A percentile compares a stretch with the other conserved stretches of the same genome.
phyloP scores from a whole-genome alignment of 2,329 filamentous ascomycete species.

The Diplodia scrobiculata region DNA sequence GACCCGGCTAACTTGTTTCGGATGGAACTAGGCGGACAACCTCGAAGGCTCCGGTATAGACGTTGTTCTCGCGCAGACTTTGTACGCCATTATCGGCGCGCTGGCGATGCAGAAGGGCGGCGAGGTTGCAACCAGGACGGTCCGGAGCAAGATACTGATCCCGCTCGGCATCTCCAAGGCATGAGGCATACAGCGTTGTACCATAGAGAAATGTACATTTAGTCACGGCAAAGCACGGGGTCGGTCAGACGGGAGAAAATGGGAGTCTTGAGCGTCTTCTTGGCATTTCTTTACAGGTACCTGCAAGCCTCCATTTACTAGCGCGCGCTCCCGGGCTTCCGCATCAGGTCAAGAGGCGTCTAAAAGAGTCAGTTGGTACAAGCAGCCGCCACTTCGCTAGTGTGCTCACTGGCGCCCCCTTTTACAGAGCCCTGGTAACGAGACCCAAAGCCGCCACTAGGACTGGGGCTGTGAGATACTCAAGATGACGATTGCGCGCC shows the following conservation, averaged over 20 bases:
- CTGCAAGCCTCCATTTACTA: neutral
- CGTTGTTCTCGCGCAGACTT: slow-evolving; percentile 71
- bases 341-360: no score
- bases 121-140: slow-evolving; percentile 71
- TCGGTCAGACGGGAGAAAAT: neutral
- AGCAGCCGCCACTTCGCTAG: no score
- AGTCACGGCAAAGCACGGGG: slow-evolving; percentile 4
- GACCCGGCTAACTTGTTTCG: neutral
- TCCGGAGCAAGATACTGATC: slow-evolving; percentile 73
- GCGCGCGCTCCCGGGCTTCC: no score
- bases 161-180: slow-evolving; percentile 39
- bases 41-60: slow-evolving; percentile 72
- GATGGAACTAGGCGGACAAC: slow-evolving; percentile 59
- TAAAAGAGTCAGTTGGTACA: no score
- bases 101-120: slow-evolving; percentile 85
- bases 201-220: slow-evolving; percentile 18
- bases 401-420: no score
- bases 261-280: slow-evolving; percentile 4
- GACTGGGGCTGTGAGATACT: neutral
- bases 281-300: neutral
- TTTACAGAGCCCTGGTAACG: no score
- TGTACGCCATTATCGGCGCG: slow-evolving; percentile 87
- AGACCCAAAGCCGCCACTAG: no score
- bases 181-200: slow-evolving; percentile 2
- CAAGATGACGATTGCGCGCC: neutral